Evolutionary conservation across 2,329 filamentous ascomycete genomes (phyloP).

Genomic region (Hirsutella minnesotensis): DNA sequence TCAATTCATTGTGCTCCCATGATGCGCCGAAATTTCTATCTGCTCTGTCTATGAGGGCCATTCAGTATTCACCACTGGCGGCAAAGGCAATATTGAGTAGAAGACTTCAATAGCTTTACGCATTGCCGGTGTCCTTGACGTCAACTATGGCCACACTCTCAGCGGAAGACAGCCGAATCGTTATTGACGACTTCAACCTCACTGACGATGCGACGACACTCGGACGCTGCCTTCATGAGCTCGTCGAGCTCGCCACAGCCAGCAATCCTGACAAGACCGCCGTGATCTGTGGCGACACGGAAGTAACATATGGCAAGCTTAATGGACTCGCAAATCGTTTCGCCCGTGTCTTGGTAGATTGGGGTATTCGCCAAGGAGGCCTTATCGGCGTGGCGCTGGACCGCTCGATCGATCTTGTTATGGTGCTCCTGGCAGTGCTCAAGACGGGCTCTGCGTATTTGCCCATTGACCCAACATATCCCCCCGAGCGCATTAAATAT

Average conservation of each 20-base stretch:
- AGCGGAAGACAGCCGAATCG: too few species aligned
- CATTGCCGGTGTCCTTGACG: too few species aligned
- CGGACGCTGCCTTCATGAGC: not conserved
- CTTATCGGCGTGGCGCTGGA: constrained; percentile 8
- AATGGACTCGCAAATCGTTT: constrained; percentile 4
- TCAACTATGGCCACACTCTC: too few species aligned
- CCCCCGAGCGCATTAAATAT: constrained; percentile 6
- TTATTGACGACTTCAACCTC: too few species aligned
- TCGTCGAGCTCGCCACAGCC: constrained; percentile 2
- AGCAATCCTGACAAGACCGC: constrained; percentile 3
- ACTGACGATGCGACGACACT: not conserved
- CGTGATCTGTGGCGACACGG: constrained; percentile 2
- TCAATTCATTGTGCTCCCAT: too few species aligned
- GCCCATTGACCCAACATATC: constrained; percentile 8
- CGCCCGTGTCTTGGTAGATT: constrained; percentile 1
- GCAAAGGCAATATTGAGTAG: too few species aligned
- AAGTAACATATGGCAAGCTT: constrained; percentile 4
- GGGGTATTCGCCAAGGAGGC: constrained; percentile 2
- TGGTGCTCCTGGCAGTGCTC: constrained; percentile 6
- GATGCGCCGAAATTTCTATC: too few species aligned
- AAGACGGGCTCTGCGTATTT: constrained; percentile 9
- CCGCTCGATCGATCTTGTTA: constrained; percentile 8
- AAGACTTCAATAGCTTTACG: too few species aligned
- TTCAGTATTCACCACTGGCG: too few species aligned
- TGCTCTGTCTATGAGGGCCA: too few species aligned